phyloP scores from a whole-genome alignment of 352 stramenopile species.

The Pythium utonaiense region DNA sequence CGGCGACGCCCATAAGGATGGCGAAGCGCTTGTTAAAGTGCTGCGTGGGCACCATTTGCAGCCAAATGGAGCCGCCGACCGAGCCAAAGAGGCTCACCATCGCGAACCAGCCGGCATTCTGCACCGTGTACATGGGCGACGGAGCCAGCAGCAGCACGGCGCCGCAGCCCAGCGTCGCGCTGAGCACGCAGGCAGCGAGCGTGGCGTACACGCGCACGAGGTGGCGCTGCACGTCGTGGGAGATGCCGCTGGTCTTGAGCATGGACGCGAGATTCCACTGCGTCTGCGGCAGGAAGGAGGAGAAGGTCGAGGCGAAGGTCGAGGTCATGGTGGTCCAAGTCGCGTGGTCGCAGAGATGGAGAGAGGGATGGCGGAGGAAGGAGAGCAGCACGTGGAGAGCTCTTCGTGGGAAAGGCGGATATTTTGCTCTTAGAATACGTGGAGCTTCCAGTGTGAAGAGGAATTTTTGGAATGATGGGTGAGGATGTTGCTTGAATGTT shows the following conservation, averaged over 20 bases:
- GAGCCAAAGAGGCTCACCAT: slow-evolving; percentile 40
- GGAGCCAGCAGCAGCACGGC: slow-evolving; percentile 38
- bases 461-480: background rate
- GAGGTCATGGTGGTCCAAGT: slow-evolving; percentile 14
- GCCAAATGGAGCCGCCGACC: slow-evolving; percentile 54
- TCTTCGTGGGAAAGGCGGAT: no score
- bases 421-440: slow-evolving; percentile 1
- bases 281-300: slow-evolving; percentile 21
- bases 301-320: slow-evolving; percentile 14
- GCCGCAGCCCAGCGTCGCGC: slow-evolving; percentile 39
- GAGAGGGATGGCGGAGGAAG: no score
- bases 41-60: slow-evolving; percentile 50
- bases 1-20: slow-evolving; percentile 67
- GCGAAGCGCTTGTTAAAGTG: slow-evolving; percentile 55
- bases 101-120: slow-evolving; percentile 38
- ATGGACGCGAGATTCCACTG: slow-evolving; percentile 52
- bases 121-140: slow-evolving; percentile 26
- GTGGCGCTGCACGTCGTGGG: slow-evolving; percentile 59
- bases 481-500: background rate
- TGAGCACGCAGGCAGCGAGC: slow-evolving; percentile 55
- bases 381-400: no score
- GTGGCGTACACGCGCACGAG: slow-evolving; percentile 71
- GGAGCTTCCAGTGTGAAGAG: background rate
- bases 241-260: slow-evolving; percentile 74
- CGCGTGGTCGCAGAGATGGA: no score